Evolutionary conservation across 306 rosid species (phyloP), one percentile per base, ranked within the genome.

Genomic region (Fragaria nilgerrensis): DNA sequence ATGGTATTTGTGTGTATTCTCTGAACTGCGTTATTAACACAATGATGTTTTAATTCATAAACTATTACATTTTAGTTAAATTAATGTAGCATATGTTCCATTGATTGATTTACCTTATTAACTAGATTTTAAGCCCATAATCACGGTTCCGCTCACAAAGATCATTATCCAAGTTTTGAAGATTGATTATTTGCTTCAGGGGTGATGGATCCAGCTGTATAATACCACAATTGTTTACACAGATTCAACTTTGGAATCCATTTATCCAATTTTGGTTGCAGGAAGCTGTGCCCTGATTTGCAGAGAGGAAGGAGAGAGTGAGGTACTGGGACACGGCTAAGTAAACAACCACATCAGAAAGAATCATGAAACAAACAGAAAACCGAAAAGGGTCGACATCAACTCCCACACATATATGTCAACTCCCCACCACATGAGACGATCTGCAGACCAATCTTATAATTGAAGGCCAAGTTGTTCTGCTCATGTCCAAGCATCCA

Each of bases 1-100:
- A 29, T 1, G 2, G 0, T 1, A 29, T 0, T 29, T 29, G 2
- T 29, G 0, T 29, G 32, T 1, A 29, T 29, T 1, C 2, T n/a
- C 32, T 2, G 32, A 29, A 0, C 2, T 29, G 32, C 32, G 32
- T 29, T 29, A 29, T 29, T 29, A 29, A 29, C 2, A 1, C 32
- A 29, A 29, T 1, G 32, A 29, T 29, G 2, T 1, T 29, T 29
- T 29, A 29, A 29, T 29, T 29, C 29, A 27, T 27, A 27, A 27
- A 27, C 29, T 27, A 27, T 27, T 27, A 27, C 29, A 27, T 27
- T 27, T 29, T 32, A 32, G 34, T 32, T 32, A 25, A 55, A 11
- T 55, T 55, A 0, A 55, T 20, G 29, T 8, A 55, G 62, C 29
- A n/a, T 56, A n/a, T 7, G 29, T 27, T 27, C 0, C 41, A 5